Conservation (phyloP, 1,284 basidiomycete species). For the Mycosarcoma maydis region DNA sequence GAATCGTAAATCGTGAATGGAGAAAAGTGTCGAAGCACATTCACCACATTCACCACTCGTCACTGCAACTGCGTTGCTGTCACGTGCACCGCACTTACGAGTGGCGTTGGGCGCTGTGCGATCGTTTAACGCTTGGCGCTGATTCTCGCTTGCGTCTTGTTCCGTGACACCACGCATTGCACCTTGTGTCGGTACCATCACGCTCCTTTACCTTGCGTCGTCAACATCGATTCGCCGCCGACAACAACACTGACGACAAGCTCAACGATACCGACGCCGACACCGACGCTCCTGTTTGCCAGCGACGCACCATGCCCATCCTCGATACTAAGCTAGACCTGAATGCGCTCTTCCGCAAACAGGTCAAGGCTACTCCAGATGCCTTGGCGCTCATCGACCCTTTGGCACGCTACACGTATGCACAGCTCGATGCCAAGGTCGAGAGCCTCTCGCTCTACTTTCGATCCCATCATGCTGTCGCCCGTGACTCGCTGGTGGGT, state of each 20-base stretch:
- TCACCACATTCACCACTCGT: too few relatives aligned
- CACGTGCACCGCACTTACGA: too few relatives aligned
- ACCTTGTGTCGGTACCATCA: too few relatives aligned
- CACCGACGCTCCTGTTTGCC: not conserved
- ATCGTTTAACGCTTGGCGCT: too few relatives aligned
- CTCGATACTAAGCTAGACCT: conserved; percentile 50
- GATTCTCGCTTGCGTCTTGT: too few relatives aligned
- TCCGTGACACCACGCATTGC: too few relatives aligned
- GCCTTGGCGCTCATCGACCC: conserved; percentile 46
- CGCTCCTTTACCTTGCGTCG: too few relatives aligned
- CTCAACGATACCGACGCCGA: not conserved
- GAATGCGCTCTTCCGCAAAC: conserved; percentile 47
- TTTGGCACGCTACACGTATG: conserved; percentile 52
- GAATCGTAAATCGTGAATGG: too few relatives aligned
- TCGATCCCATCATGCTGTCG: conserved; percentile 47
- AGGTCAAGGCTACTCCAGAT: conserved; percentile 48
- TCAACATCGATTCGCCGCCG: too few relatives aligned
- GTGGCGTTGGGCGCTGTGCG: too few relatives aligned
- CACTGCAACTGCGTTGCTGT: too few relatives aligned
- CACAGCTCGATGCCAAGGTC: conserved; percentile 57
- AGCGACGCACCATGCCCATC: conserved; percentile 28
- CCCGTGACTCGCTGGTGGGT: conserved; percentile 58
- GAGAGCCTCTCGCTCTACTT: conserved; percentile 49
- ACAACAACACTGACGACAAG: not conserved
- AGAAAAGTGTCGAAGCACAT: too few relatives aligned